Evolutionary conservation across 202 grass and related monocot species (phyloP), one percentile per base, ranked within the genome.

Genomic region (Elaeis oleifera): DNA sequence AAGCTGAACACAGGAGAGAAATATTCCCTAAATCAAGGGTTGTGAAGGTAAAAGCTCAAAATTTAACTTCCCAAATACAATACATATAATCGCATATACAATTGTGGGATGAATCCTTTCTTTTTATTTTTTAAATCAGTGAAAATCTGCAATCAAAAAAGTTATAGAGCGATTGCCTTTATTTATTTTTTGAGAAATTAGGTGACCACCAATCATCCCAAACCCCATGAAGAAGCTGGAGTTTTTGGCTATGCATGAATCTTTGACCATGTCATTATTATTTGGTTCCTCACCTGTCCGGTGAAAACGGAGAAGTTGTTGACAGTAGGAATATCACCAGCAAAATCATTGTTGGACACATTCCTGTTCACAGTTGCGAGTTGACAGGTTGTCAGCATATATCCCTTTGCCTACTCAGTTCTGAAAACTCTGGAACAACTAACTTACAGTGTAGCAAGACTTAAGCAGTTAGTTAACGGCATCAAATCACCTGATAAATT

Each of bases 271-370:
- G 4, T 53, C 3, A 36, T 18, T 6, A 55, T 6, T 68, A 11
- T 44, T 20, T 13, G 5, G 4, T 23, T 16, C 16, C 59, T 11
- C 63, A 65, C 95, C 95, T 58, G 18, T 75, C 56, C 31, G 55
- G 76, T 36, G 61, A 78, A 80, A 84, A 59, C 48, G 48, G 74
- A 73, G 64, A 99, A 99, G 54, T 64, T 65, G 50, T 87, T 84
- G 39, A 77, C 80, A 1, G 78, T 80, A 54, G 95, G 83, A 60
- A 99, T 79, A 71, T 76, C 69, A 65, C 95, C 95, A 53, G 61
- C 82, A 22, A 99, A 84, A 81, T 78, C 87, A 78, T 99, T 99
- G 74, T 80, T 84, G 1, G 95, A 99, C 16, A 94, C 80, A 79
- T 99, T 99, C 78, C 95, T 99, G 89, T 66, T 51, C 60, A 65